Percentiles rank a stretch among this genome's conserved stretches.
These are phyloP conservation scores for Thinopyrum elongatum DNA, from an alignment of 176 grass and related monocot species.

Conservation along the genomic window DNA sequence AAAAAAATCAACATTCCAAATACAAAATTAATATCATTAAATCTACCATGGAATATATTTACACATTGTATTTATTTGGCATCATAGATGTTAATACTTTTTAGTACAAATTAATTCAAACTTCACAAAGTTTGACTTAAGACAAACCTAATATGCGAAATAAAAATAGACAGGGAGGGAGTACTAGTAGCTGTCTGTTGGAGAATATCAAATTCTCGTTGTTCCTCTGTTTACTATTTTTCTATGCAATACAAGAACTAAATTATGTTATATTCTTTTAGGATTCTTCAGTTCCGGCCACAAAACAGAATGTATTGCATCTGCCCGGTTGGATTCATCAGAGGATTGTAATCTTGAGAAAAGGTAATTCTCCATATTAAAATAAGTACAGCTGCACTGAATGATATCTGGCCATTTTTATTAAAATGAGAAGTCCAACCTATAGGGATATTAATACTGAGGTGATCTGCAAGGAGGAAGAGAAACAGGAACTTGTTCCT, in stretches of 20 bases:
- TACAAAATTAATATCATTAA: neutral
- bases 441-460: constrained; percentile 3
- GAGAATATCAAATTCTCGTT: neutral
- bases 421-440: neutral
- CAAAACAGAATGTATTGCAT: neutral
- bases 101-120: too few species aligned
- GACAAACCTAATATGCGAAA: neutral
- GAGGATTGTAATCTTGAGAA: neutral
- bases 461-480: neutral
- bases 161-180: too few species aligned
- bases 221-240: neutral
- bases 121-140: neutral
- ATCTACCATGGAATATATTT: neutral
- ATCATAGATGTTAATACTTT: neutral
- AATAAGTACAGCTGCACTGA: neutral
- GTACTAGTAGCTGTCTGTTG: neutral
- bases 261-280: neutral
- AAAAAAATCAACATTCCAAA: neutral
- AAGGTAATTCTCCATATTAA: constrained; percentile 17
- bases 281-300: neutral
- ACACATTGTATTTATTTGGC: neutral
- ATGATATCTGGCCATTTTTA: neutral
- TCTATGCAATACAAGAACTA: neutral
- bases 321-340: neutral
- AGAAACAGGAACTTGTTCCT: neutral